Percentiles rank a stretch among this genome's conserved stretches.
Conservation (phyloP, 768 basidiomycete species). For the Panaeolus cyanescens region DNA sequence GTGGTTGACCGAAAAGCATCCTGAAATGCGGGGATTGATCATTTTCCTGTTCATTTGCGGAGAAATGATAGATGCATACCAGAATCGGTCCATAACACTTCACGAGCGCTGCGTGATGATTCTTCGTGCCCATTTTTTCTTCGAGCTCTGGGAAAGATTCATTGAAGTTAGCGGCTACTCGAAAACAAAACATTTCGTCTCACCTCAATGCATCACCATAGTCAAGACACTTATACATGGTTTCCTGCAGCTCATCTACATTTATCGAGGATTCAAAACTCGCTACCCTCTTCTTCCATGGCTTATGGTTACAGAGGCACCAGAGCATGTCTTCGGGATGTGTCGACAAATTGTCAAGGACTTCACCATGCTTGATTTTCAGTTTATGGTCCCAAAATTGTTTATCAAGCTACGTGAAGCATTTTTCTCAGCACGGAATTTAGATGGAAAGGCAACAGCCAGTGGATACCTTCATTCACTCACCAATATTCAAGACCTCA, state of each 20-base stretch:
- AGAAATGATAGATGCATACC: conserved; percentile 37
- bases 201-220: conserved; percentile 33
- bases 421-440: background rate
- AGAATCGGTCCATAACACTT: conserved; percentile 29
- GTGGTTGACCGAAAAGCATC: conserved; percentile 14
- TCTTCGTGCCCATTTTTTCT: conserved; percentile 29
- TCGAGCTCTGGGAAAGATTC: conserved; percentile 27
- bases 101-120: conserved; percentile 29
- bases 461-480: no score
- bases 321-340: conserved; percentile 36
- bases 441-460: background rate
- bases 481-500: no score
- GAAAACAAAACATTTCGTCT: conserved; percentile 28
- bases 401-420: conserved; percentile 10
- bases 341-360: conserved; percentile 30
- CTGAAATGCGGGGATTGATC: conserved; percentile 21
- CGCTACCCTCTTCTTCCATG: conserved; percentile 30
- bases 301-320: conserved; percentile 28
- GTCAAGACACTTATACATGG: conserved; percentile 29
- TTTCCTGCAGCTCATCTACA: conserved; percentile 28
- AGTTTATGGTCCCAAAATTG: conserved; percentile 19
- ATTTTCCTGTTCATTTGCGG: conserved; percentile 41
- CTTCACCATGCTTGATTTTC: conserved; percentile 28
- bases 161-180: conserved; percentile 19
- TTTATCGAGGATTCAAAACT: conserved; percentile 34